phyloP scores from a whole-genome alignment of 345 rosid genomes.

The Diplotaxis tenuifolia region DNA sequence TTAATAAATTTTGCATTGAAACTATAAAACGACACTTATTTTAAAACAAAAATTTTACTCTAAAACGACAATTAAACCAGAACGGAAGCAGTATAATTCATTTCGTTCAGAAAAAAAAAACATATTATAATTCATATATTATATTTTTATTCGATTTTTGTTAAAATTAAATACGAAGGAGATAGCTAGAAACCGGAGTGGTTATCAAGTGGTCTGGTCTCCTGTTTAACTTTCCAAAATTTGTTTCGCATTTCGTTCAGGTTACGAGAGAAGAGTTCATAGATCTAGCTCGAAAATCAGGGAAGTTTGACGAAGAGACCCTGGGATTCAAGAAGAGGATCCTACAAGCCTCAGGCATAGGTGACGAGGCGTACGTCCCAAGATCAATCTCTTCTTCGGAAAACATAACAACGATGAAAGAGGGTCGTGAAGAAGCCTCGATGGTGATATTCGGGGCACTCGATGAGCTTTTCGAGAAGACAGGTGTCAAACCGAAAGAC shows the following conservation, averaged over 20 bases:
- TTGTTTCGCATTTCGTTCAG: constrained; percentile 31
- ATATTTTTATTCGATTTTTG: background rate
- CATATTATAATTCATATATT: too few species aligned
- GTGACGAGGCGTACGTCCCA: constrained; percentile 81
- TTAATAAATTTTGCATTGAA: too few species aligned
- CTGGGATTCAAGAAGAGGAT: constrained; percentile 67
- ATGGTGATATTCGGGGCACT: constrained; percentile 80
- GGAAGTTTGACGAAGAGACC: constrained; percentile 63
- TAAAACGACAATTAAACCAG: too few species aligned
- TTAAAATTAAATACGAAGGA: background rate
- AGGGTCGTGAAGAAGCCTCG: constrained; percentile 80
- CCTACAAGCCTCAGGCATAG: constrained; percentile 72
- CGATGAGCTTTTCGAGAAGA: constrained; percentile 83
- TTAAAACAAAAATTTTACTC: too few species aligned
- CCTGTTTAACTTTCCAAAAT: background rate
- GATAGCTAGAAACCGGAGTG: background rate
- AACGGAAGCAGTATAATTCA: too few species aligned
- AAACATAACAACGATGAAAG: constrained; percentile 78
- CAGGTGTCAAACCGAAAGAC: constrained; percentile 76
- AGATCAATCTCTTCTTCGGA: constrained; percentile 50
- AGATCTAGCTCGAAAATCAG: constrained; percentile 52
- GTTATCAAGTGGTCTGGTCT: too few species aligned
- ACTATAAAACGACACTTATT: too few species aligned
- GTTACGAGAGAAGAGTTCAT: constrained; percentile 72
- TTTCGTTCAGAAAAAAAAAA: too few species aligned